A percentile compares a stretch with the other conserved stretches of the same genome.
Conservation (phyloP, 2,329 filamentous ascomycete species). For the Verticillium isaacii region DNA sequence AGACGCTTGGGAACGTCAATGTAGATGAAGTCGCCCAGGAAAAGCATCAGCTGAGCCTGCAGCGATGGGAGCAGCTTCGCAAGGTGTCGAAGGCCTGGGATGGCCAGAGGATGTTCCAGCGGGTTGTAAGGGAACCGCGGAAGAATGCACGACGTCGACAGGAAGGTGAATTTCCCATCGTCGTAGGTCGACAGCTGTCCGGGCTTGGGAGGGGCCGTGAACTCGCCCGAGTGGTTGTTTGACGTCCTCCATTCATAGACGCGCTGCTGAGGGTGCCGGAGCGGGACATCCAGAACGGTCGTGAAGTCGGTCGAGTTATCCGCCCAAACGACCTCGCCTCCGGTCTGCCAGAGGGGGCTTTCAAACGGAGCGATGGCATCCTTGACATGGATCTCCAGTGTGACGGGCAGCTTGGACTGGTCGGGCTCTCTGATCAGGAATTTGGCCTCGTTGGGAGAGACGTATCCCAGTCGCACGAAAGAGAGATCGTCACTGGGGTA, state of each 20-base stretch:
- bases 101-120: slow-evolving; percentile 73
- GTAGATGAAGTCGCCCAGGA: slow-evolving; percentile 85
- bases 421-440: slow-evolving; percentile 84
- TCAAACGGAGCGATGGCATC: slow-evolving; percentile 47
- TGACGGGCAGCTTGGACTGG: slow-evolving; percentile 67
- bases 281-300: slow-evolving; percentile 59
- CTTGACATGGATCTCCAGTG: slow-evolving; percentile 58
- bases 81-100: slow-evolving; percentile 75
- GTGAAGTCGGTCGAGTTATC: slow-evolving; percentile 81
- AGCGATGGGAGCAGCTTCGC: slow-evolving; percentile 68
- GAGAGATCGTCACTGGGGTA: slow-evolving; percentile 72
- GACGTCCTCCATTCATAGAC: slow-evolving; percentile 81
- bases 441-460: slow-evolving; percentile 74
- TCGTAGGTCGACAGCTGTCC: slow-evolving; percentile 57
- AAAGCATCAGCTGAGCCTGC: slow-evolving; percentile 73
- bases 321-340: slow-evolving; percentile 60
- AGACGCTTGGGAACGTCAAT: slow-evolving; percentile 81
- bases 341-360: slow-evolving; percentile 59
- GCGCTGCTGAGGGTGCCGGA: slow-evolving; percentile 62
- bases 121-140: slow-evolving; percentile 86
- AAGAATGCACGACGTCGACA: slow-evolving; percentile 91
- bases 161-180: slow-evolving; percentile 76
- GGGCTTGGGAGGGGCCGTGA: slow-evolving; percentile 68
- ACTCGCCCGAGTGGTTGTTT: slow-evolving; percentile 80
- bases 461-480: slow-evolving; percentile 82